Conservation (phyloP, 768 basidiomycete genomes). For the Serendipita sp. region DNA sequence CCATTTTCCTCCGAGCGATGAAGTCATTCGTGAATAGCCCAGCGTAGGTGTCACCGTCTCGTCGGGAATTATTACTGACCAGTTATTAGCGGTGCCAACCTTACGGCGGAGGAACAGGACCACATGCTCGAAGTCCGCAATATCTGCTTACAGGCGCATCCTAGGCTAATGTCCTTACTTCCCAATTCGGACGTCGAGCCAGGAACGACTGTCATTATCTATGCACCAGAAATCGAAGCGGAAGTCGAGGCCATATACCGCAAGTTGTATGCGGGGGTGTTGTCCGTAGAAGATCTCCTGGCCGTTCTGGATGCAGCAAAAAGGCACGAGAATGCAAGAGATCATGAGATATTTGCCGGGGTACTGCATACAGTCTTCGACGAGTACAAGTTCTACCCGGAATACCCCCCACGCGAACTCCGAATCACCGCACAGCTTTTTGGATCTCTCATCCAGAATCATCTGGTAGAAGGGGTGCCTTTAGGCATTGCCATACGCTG, state of each 20-base stretch:
- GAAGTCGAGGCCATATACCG: conserved; percentile 95
- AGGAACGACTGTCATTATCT: conserved; percentile 77
- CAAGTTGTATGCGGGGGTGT: conserved; percentile 94
- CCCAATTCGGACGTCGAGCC: conserved; percentile 81
- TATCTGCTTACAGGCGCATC: conserved; percentile 84
- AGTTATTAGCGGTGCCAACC: conserved; percentile 44
- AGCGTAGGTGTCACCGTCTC: background rate
- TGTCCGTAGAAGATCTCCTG: conserved; percentile 89
- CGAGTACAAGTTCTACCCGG: conserved; percentile 99
- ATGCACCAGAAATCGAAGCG: conserved; percentile 73
- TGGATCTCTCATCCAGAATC: conserved; percentile 86
- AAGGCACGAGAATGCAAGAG: conserved; percentile 61
- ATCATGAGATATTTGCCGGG: conserved; percentile 97
- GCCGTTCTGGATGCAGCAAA: conserved; percentile 74
- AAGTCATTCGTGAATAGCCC: conserved; percentile 41
- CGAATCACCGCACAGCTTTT: conserved; percentile 94
- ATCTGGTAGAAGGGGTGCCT: conserved; percentile 85
- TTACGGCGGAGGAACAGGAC: conserved; percentile 65
- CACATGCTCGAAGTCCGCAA: conserved; percentile 86
- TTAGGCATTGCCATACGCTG: conserved; percentile 95
- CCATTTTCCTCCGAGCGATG: conserved; percentile 81
- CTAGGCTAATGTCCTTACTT: conserved; percentile 84
- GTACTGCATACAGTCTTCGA: conserved; percentile 99
- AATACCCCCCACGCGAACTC: conserved; percentile 83
- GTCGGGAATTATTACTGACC: conserved; percentile 7